Evolutionary conservation across 768 basidiomycete genomes (phyloP), one percentile per base, ranked within the genome.

Genomic region (Dioszegia aurantiaca): DNA sequence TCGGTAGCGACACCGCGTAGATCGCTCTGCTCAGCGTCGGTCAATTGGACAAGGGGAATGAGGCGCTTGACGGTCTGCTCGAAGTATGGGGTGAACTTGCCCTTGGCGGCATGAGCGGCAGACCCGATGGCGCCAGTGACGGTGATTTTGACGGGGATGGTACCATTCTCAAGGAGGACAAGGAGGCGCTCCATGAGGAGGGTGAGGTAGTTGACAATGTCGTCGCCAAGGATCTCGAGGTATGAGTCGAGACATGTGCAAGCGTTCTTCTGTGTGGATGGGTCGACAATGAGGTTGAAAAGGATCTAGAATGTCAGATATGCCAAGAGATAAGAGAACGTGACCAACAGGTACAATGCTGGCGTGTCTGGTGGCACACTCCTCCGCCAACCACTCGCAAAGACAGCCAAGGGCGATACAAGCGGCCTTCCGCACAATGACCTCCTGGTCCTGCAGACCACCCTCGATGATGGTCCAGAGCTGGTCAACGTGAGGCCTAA

Each of bases 71-170:
- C 93, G 49, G 89, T 91, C 16, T 87, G 86, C 72, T 87, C 83
- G 81, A 99, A 98, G 81, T 95, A 99, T 0, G 91, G 91, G 40
- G 87, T 78, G 81, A 99, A 98, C 66, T 86, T 84, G 43, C 83
- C 84, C 77, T 89, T 90, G 36, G 94, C 89, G 12, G 95, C 94
- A 77, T 98, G 93, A 2, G 95, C 94, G 33, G 95, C 94, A 65
- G 90, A 93, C 33, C 95, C 95, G 66, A 99, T 97, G 19, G 95
- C 95, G 8, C 94, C 94, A 60, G 90, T 93, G 64, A 97, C 90
- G 65, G 97, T 92, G 42, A 89, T 82, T 80, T 97, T 94, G 77
- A 97, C 86, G 28, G 85, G 73, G 60, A 88, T 79, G n/a, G 91
- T 87, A 0, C 90, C 91, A 17, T 83, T 86, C 68, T 90, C 88